A percentile compares a stretch with the other conserved stretches of the same genome.
These are phyloP conservation scores for Pleurozium schreberi DNA, from an alignment of 225 moss, liverwort and hornwort genomes.

Conservation along the genomic window DNA sequence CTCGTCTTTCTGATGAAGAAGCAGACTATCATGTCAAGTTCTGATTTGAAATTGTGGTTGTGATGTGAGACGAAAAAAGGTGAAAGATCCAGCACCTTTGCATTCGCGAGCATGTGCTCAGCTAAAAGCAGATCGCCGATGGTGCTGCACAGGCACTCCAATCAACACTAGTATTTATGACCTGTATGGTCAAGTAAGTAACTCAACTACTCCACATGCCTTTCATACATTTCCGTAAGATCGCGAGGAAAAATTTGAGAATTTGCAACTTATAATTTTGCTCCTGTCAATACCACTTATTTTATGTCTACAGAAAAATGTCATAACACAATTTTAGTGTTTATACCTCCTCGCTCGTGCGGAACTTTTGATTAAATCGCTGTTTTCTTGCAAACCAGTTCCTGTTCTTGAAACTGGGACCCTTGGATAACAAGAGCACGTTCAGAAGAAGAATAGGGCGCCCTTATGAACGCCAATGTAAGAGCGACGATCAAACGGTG, in stretches of 20 bases:
- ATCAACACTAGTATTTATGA: slow-evolving; percentile 98
- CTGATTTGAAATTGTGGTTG: not conserved
- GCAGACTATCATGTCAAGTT: not conserved
- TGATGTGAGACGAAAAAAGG: slow-evolving; percentile 35
- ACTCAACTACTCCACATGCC: not conserved
- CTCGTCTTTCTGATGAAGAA: not conserved
- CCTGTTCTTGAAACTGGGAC: slow-evolving; percentile 84
- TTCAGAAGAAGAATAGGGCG: slow-evolving; percentile 91
- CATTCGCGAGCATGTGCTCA: slow-evolving; percentile 98
- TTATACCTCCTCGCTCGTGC: not conserved
- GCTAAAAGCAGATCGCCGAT: slow-evolving; percentile 91
- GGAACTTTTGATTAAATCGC: not conserved
- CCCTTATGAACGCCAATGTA: slow-evolving; percentile 91
- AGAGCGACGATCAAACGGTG: slow-evolving; percentile 97
- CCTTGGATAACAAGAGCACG: slow-evolving; percentile 77
- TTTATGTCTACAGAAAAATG: not conserved
- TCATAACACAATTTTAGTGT: not conserved
- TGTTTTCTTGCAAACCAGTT: slow-evolving; percentile 44
- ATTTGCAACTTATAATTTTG: not conserved
- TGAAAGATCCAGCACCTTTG: slow-evolving; percentile 96
- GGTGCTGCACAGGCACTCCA: slow-evolving; percentile 99
- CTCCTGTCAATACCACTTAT: not conserved
- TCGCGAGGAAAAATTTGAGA: not conserved
- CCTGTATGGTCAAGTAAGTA: slow-evolving; percentile 84
- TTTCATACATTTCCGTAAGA: not conserved